Base-by-base conservation (phyloP, 768 basidiomycete species). In the Trichaptum fuscoviolaceum region DNA sequence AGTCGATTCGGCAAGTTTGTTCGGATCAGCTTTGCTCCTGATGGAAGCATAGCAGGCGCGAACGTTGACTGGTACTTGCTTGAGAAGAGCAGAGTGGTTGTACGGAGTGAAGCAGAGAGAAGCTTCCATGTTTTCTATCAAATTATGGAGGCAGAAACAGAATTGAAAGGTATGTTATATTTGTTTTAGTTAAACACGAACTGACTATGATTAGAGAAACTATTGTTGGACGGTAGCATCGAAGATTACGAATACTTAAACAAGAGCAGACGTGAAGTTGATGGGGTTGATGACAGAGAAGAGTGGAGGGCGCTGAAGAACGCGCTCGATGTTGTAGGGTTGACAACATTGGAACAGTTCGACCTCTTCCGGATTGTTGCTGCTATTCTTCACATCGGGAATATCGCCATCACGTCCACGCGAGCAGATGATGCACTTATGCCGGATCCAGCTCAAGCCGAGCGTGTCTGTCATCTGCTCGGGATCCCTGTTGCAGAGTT, bases 1-100 rank as follows among this genome's bases (percentile, higher is more conserved):
- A 95, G 93, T 84, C 92, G 97, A 52, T 99, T 99, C 75, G 96
- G 95, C 34, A 99, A 99, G 78, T 99, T 99, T 75, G 92, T 99
- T 61, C 84, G 95, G 59, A 99, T 99, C 68, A 91, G 90, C 73
- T 99, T 99, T 77, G 87, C 93, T 0, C 89, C 92, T 0, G 88
- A 92, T 69, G 96, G 96, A 1, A 94, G 93, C 70, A 99, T 99
- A 66, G 92, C 95, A 0, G 97, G 97, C 0, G 97, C 97, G 26
- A 98, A 95, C 74, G 95, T 99, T 67, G 96, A 99, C 75, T 99
- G 97, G 97, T 99, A 99, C 75, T 81, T 99, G 34, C 80, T 99
- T 66, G 97, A 99, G 81, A 99, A 99, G 83, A 96, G 94, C 73
- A 81, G 97, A 69, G 96, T 99, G 1, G 93, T 96, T 8, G 87